Evolutionary conservation across 176 grass and related monocot species (phyloP).

Genomic region (Bolboschoenus planiculmis): DNA sequence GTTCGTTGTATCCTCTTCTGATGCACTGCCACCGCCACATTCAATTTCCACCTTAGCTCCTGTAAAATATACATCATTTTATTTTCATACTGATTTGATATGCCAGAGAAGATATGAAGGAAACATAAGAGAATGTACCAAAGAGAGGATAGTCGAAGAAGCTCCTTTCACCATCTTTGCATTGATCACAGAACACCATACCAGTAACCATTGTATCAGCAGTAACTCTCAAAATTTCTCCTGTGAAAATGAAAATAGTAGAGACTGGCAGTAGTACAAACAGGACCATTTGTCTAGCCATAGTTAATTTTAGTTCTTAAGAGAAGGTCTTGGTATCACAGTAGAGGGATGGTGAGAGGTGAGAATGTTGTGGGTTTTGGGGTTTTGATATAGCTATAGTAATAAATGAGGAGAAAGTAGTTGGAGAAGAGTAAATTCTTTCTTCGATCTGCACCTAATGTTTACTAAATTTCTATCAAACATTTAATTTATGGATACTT

Average conservation of each 20-base stretch:
- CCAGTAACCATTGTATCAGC: constrained; percentile 72
- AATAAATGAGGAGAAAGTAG: constrained; percentile 20
- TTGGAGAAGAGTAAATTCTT: constrained; percentile 15
- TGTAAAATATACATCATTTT: constrained; percentile 3
- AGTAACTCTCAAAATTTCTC: background rate
- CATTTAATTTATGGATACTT: background rate
- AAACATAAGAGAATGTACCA: constrained; percentile 25
- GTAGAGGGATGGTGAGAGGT: constrained; percentile 16
- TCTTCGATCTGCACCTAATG: background rate
- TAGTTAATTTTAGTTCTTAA: background rate
- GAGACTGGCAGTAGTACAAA: background rate
- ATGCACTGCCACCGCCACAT: constrained; percentile 45
- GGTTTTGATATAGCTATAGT: constrained; percentile 8
- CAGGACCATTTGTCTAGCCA: background rate
- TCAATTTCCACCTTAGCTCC: constrained; percentile 63
- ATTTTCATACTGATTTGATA: background rate
- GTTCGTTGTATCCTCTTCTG: constrained; percentile 61
- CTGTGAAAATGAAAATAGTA: background rate
- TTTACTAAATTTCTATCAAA: background rate
- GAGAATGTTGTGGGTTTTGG: constrained; percentile 19
- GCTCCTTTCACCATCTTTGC: constrained; percentile 60
- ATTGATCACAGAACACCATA: constrained; percentile 89
- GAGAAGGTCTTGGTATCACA: background rate
- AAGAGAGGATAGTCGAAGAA: constrained; percentile 80
- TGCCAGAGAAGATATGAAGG: background rate